phyloP scores from a whole-genome alignment of 2,329 filamentous ascomycete species.

The Rhytidhysteron rufulum region DNA sequence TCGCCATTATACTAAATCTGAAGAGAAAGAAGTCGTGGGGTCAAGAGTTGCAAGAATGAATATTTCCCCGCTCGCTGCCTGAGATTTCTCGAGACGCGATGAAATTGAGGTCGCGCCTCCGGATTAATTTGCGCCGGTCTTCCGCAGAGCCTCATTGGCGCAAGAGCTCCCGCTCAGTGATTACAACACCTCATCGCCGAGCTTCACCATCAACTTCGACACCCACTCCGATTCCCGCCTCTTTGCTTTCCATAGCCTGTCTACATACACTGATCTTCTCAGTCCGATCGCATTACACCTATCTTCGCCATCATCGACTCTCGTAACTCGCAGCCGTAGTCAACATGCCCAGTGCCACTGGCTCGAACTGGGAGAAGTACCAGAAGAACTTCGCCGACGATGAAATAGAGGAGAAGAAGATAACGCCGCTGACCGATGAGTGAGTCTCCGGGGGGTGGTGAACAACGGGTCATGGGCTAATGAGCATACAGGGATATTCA shows the following conservation, averaged over 20 bases:
- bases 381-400: constrained; percentile 96
- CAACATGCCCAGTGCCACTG: constrained; percentile 87
- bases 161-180: constrained; percentile 12
- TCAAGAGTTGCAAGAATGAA: constrained; percentile 8
- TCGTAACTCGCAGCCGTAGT: constrained; percentile 13
- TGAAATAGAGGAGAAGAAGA: constrained; percentile 99
- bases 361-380: constrained; percentile 97
- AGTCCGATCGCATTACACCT: no score
- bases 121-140: constrained; percentile 16
- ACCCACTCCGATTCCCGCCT: background rate
- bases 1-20: constrained; percentile 26
- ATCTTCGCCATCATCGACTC: background rate
- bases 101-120: constrained; percentile 18
- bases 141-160: constrained; percentile 18
- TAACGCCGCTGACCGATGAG: constrained; percentile 94
- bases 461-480: constrained; percentile 25
- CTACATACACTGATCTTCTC: no score
- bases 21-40: constrained; percentile 14
- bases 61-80: constrained; percentile 17
- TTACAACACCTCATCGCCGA: constrained; percentile 8
- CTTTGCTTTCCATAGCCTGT: no score
- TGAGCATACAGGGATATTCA: constrained; percentile 76
- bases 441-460: constrained; percentile 47
- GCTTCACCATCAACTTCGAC: background rate
- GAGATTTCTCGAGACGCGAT: constrained; percentile 8